Conservation (phyloP, 2,329 filamentous ascomycete genomes). For the Chaetomium strumarium region DNA sequence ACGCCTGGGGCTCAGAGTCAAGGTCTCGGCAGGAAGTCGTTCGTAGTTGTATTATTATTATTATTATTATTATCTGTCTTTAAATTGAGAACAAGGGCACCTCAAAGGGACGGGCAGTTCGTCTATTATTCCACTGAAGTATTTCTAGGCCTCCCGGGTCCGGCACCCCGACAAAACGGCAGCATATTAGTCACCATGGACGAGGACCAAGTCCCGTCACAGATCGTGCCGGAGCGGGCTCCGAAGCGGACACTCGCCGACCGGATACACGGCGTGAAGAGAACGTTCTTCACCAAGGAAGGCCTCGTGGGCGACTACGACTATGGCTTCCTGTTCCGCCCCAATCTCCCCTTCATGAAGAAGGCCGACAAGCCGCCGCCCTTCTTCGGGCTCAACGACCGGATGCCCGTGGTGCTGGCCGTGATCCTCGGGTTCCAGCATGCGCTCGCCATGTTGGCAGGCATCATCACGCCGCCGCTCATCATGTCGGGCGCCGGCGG, state of each 20-base stretch:
- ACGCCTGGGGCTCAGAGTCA: no score
- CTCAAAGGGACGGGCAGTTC: no score
- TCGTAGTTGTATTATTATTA: no score
- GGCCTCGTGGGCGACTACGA: constrained; percentile 83
- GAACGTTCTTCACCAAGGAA: constrained; percentile 52
- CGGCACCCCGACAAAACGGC: neutral
- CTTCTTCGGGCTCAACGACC: constrained; percentile 79
- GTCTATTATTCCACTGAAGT: no score
- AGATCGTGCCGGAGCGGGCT: constrained; percentile 39
- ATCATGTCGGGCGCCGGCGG: constrained; percentile 58
- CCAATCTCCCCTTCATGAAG: constrained; percentile 76
- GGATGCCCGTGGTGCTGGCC: constrained; percentile 68
- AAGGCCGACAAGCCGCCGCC: constrained; percentile 54
- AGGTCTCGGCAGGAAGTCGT: no score
- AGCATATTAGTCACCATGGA: constrained; percentile 39
- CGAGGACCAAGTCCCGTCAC: constrained; percentile 48
- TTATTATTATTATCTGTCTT: no score
- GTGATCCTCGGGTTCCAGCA: constrained; percentile 75
- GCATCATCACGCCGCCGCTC: constrained; percentile 72
- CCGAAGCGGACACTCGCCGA: constrained; percentile 31
- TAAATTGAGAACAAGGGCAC: no score
- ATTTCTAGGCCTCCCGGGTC: no score
- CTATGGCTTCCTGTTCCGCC: constrained; percentile 81
- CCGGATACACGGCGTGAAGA: constrained; percentile 30
- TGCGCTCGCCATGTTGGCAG: constrained; percentile 68